Conservation (phyloP, 2,329 filamentous ascomycete species). For the Calonectria pauciramosa region DNA sequence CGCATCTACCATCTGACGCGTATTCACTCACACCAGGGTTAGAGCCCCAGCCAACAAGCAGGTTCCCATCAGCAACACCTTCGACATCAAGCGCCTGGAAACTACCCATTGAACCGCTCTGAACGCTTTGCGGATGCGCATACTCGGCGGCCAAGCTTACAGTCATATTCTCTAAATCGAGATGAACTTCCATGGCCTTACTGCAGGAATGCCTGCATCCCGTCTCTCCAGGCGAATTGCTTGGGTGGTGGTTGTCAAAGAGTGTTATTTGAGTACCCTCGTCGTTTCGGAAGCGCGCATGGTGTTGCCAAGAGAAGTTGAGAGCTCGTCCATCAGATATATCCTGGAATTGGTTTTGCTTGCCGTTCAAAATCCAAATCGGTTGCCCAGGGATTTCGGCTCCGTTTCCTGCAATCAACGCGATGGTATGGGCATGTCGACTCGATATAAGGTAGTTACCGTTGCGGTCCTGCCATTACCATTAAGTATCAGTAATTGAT, state of each 20-base stretch:
- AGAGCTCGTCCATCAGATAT: constrained; percentile 8
- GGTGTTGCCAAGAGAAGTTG: constrained; percentile 23
- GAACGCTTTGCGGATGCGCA: constrained; percentile 5
- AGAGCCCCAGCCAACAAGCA: constrained; percentile 21
- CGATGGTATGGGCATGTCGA: constrained; percentile 13
- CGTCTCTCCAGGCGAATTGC: constrained; percentile 6
- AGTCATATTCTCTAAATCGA: constrained; percentile 15
- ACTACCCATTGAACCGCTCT: constrained; percentile 24
- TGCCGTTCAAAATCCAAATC: constrained; percentile 20
- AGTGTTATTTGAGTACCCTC: constrained; percentile 17
- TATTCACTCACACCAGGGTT: constrained; percentile 22
- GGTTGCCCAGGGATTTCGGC: constrained; percentile 9
- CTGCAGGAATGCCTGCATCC: constrained; percentile 10
- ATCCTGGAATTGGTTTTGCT: constrained; percentile 18
- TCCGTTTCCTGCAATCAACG: constrained; percentile 9
- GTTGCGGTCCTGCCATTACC: background rate
- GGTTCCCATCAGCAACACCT: constrained; percentile 9
- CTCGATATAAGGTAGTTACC: constrained; percentile 26
- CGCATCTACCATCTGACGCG: constrained; percentile 10
- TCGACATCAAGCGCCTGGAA: constrained; percentile 13
- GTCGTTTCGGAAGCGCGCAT: constrained; percentile 20
- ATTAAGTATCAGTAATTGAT: background rate
- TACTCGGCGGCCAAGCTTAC: constrained; percentile 1
- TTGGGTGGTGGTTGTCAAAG: constrained; percentile 26
- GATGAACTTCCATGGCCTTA: background rate